Evolutionary conservation across 2,329 filamentous ascomycete genomes (phyloP), one percentile per base, ranked within the genome.

Genomic region (Exophiala sideris): DNA sequence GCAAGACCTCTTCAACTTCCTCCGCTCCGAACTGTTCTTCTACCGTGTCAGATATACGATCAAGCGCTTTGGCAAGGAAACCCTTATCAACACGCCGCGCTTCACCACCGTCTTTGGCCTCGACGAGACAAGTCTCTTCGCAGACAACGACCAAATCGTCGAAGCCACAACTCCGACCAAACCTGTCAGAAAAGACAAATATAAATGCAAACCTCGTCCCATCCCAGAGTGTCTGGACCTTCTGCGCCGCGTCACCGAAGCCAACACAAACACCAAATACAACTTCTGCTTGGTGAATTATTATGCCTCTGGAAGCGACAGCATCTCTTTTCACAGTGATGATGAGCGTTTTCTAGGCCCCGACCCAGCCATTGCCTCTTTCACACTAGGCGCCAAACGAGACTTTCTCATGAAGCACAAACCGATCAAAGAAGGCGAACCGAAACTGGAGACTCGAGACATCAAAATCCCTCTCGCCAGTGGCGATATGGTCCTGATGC

Each of bases 211-310:
- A 0, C 88, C 88, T 0, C 79, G 88, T 0, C 88, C 87, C 0
- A 80, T 91, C 1, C 88, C 88, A 0, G 71, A 79, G 50, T 90
- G 87, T 62, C 77, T 92, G 0, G 81, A 88, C 36, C 69, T 76
- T 5, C 76, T 92, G 6, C 80, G 84, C 8, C 71, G 69, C 33
- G 76, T 82, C 8, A 83, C 86, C 1, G 86, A 92, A 68, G 76
- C 78, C 3, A 80, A 82, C 0, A 88, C 86, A 0, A 79, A 78
- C n/a, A 81, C 81, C 64, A 77, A 66, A 1, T 92, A 87, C 71
- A 92, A 92, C 66, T 89, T 91, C 67, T 88, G 85, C 56, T 77
- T 92, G 1, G 86, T 92, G 3, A 92, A 92, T 65, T 92, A 92
- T 72, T 92, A 92, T 66, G 85, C 85, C n/a, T 81, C 80, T 3